These are phyloP conservation scores for Solanum sparsipilum DNA, from an alignment of 257 asterid species.

Conservation along the genomic window DNA sequence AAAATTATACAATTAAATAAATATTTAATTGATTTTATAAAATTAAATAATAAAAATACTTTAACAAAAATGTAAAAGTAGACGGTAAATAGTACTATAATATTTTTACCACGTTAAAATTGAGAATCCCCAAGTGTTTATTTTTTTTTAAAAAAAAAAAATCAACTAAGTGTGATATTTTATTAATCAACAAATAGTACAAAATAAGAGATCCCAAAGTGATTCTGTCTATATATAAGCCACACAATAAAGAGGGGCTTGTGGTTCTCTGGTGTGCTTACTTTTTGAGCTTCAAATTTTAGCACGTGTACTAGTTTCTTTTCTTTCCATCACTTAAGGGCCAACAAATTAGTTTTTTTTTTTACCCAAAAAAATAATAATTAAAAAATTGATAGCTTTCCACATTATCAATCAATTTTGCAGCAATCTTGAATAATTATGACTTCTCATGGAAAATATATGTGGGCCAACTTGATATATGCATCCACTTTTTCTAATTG, in stretches of 20 bases:
- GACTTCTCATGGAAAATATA: not conserved
- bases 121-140: not conserved
- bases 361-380: not conserved
- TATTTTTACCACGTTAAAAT: not conserved
- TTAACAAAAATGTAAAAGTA: not conserved
- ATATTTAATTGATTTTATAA: no score
- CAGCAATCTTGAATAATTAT: not conserved
- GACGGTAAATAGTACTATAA: not conserved
- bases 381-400: not conserved
- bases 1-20: no score
- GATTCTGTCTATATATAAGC: not conserved
- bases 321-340: not conserved
- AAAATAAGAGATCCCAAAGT: not conserved
- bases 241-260: not conserved
- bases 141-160: not conserved
- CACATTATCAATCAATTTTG: not conserved
- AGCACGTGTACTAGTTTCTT: not conserved
- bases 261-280: not conserved
- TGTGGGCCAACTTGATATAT: not conserved
- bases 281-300: not conserved
- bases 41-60: no score
- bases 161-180: not conserved
- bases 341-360: not conserved
- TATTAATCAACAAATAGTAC: not conserved
- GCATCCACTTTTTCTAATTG: not conserved